phyloP scores from a whole-genome alignment of 139 green algal genomes.

The Prasinococcaceae sp. region DNA sequence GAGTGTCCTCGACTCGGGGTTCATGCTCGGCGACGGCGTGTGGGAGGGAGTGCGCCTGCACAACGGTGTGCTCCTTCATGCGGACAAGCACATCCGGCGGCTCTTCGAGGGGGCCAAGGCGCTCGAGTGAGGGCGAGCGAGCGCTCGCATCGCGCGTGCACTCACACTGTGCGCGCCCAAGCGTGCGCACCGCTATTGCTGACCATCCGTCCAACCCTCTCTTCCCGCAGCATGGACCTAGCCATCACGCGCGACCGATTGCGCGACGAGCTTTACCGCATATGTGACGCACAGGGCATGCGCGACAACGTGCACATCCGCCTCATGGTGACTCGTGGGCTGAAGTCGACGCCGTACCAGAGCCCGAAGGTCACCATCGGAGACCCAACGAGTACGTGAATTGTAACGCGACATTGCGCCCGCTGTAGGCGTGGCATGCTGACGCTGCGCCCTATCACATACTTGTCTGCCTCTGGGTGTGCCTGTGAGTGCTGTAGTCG shows the following conservation, averaged over 20 bases:
- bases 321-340: constrained; percentile 49
- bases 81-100: constrained; percentile 40
- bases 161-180: too few relatives aligned
- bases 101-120: constrained; percentile 39
- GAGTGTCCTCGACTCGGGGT: constrained; percentile 62
- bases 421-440: too few relatives aligned
- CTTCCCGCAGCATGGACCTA: constrained; percentile 52
- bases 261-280: constrained; percentile 39
- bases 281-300: constrained; percentile 50
- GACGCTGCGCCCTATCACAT: too few relatives aligned
- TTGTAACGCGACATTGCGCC: too few relatives aligned
- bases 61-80: constrained; percentile 36
- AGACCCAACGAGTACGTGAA: constrained; percentile 41
- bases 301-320: constrained; percentile 45
- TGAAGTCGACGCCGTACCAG: constrained; percentile 68
- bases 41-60: constrained; percentile 55
- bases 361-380: constrained; percentile 54
- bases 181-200: too few relatives aligned
- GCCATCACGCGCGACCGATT: constrained; percentile 29
- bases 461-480: too few relatives aligned
- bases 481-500: too few relatives aligned
- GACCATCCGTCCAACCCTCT: too few relatives aligned
- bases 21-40: constrained; percentile 63
- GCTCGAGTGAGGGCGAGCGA: too few relatives aligned
- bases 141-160: too few relatives aligned